Conservation (phyloP, 192 early-diverging fungal genomes). For the Mortierella claussenii region DNA sequence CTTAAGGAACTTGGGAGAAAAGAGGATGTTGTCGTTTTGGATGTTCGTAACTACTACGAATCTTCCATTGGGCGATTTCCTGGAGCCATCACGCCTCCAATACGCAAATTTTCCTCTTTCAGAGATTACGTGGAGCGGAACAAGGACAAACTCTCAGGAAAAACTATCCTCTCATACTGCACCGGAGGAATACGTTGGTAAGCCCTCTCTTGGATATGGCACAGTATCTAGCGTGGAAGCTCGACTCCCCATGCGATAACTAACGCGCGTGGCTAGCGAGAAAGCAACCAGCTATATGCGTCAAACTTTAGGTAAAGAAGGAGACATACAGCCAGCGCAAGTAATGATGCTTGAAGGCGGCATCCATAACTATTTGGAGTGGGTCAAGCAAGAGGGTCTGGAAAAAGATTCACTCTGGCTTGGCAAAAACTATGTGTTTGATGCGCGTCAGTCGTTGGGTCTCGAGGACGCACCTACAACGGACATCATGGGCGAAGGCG, state of each 20-base stretch:
- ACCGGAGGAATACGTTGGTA: constrained; percentile 65
- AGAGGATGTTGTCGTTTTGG: constrained; percentile 59
- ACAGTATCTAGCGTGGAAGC: too few species aligned
- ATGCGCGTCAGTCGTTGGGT: constrained; percentile 69
- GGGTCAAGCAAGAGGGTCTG: constrained; percentile 58
- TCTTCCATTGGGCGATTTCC: constrained; percentile 69
- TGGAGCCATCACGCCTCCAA: constrained; percentile 66
- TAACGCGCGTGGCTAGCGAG: constrained; percentile 52
- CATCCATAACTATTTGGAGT: constrained; percentile 78
- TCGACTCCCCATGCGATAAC: too few species aligned
- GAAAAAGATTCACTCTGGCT: constrained; percentile 61
- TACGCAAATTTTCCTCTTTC: constrained; percentile 72
- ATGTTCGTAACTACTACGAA: constrained; percentile 79
- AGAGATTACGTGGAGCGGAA: constrained; percentile 66
- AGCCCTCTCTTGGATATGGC: too few species aligned
- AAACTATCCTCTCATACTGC: constrained; percentile 75
- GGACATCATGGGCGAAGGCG: neutral
- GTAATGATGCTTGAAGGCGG: constrained; percentile 76
- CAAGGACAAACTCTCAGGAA: constrained; percentile 54
- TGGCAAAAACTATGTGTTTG: constrained; percentile 79
- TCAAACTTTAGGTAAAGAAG: constrained; percentile 38
- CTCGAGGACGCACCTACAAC: constrained; percentile 6
- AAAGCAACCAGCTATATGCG: constrained; percentile 70
- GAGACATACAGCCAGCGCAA: constrained; percentile 33
- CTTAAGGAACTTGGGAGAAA: constrained; percentile 43